Evolutionary conservation across 768 basidiomycete genomes (phyloP).

Genomic region (Leccinum longicurvipes): DNA sequence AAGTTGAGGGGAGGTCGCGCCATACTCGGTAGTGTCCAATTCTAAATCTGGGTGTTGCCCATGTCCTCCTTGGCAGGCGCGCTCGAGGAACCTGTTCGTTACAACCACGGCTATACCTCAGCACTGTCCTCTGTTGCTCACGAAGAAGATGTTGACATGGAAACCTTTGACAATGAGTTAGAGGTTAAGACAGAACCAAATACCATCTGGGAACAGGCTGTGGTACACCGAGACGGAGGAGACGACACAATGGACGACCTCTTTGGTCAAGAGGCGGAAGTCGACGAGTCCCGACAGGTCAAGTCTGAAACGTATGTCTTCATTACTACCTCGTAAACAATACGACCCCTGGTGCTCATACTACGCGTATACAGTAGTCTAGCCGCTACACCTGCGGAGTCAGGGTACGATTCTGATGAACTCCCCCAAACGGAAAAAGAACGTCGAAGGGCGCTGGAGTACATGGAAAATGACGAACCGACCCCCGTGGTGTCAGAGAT

Average conservation of each 20-base stretch:
- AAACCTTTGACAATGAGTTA: slow-evolving; percentile 11
- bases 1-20: too few relatives aligned
- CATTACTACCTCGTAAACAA: background rate
- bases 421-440: slow-evolving; percentile 58
- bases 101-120: slow-evolving; percentile 16
- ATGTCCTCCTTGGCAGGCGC: slow-evolving; percentile 66
- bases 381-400: slow-evolving; percentile 36
- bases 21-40: too few relatives aligned
- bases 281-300: slow-evolving; percentile 34
- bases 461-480: slow-evolving; percentile 73
- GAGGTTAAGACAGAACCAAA: slow-evolving; percentile 19
- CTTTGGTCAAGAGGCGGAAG: slow-evolving; percentile 69
- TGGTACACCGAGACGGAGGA: slow-evolving; percentile 10
- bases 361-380: slow-evolving; percentile 30
- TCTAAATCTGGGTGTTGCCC: too few relatives aligned
- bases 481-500: slow-evolving; percentile 52
- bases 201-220: slow-evolving; percentile 17
- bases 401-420: slow-evolving; percentile 61
- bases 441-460: slow-evolving; percentile 69
- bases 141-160: slow-evolving; percentile 45
- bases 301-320: slow-evolving; percentile 47
- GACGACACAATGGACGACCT: slow-evolving; percentile 74
- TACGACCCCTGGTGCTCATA: slow-evolving; percentile 18
- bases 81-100: slow-evolving; percentile 38
- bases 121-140: slow-evolving; percentile 2